Conservation (phyloP, 129 eudicot species). For the Rutidosis leptorrhynchoides region DNA sequence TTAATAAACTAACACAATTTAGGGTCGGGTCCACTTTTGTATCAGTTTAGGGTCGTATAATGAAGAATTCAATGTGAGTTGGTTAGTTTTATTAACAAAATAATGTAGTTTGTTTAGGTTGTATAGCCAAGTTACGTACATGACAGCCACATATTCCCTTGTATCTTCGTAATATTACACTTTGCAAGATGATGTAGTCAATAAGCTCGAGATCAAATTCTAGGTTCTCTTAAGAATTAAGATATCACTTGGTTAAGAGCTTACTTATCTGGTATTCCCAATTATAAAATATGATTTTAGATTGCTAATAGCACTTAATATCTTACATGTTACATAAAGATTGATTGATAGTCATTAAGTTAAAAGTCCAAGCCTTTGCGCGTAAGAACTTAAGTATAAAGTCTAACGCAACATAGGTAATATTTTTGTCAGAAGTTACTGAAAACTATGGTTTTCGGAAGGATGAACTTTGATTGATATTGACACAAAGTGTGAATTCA, state of each 20-base stretch:
- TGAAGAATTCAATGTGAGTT: no score
- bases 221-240: neutral
- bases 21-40: no score
- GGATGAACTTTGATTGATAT: conserved; percentile 6
- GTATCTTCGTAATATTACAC: no score
- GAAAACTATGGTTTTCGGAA: conserved; percentile 11
- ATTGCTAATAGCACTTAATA: neutral
- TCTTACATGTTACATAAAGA: neutral
- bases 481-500: conserved; percentile 17
- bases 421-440: neutral
- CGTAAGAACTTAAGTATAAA: neutral
- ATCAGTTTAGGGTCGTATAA: no score
- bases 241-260: neutral
- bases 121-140: no score
- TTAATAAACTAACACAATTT: no score
- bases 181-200: neutral
- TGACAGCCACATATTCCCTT: no score
- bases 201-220: neutral
- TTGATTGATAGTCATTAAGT: neutral
- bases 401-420: neutral
- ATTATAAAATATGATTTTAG: neutral
- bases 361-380: neutral
- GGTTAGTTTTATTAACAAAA: no score
- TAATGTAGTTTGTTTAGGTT: no score
- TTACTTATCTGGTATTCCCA: neutral